phyloP scores from a whole-genome alignment of 2,329 filamentous ascomycete species.

The Ophiostoma fasciatum region DNA sequence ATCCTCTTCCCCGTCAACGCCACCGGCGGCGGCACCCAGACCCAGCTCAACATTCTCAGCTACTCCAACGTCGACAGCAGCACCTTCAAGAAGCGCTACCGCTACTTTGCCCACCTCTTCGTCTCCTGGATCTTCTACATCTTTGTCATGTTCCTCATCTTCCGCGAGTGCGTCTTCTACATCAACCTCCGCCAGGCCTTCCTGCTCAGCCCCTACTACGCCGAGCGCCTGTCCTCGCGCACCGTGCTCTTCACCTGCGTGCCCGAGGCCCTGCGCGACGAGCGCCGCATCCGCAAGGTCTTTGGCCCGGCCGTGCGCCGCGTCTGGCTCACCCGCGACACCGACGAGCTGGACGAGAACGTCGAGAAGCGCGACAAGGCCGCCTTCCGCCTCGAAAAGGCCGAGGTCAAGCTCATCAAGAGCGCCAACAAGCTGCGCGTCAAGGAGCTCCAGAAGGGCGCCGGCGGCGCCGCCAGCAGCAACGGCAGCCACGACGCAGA shows the following conservation, averaged over 20 bases:
- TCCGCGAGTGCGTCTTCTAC: slow-evolving; percentile 82
- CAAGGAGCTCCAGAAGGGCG: slow-evolving; percentile 50
- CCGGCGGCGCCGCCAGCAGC: slow-evolving; percentile 27
- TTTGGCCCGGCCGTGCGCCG: slow-evolving; percentile 72
- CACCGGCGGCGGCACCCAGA: slow-evolving; percentile 52
- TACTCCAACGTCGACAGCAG: slow-evolving; percentile 58
- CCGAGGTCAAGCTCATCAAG: slow-evolving; percentile 75
- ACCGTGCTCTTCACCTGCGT: slow-evolving; percentile 87
- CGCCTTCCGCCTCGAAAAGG: slow-evolving; percentile 69
- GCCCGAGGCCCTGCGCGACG: slow-evolving; percentile 61
- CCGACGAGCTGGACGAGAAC: slow-evolving; percentile 60
- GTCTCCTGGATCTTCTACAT: slow-evolving; percentile 71
- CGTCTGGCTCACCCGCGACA: slow-evolving; percentile 72
- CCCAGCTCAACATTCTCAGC: slow-evolving; percentile 62
- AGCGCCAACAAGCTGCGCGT: slow-evolving; percentile 57
- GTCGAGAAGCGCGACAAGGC: slow-evolving; percentile 70
- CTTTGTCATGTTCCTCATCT: slow-evolving; percentile 82
- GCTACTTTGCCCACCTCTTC: slow-evolving; percentile 70
- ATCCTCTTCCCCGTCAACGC: slow-evolving; percentile 75
- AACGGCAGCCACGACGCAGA: no score
- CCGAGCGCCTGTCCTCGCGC: slow-evolving; percentile 73
- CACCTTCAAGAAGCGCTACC: slow-evolving; percentile 36
- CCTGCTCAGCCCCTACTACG: slow-evolving; percentile 67
- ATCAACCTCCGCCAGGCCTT: slow-evolving; percentile 93
- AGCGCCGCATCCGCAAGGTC: slow-evolving; percentile 60